These are phyloP conservation scores for Syncephalastrum contaminatum DNA, from an alignment of 371 early-diverging fungal genomes.

Conservation along the genomic window DNA sequence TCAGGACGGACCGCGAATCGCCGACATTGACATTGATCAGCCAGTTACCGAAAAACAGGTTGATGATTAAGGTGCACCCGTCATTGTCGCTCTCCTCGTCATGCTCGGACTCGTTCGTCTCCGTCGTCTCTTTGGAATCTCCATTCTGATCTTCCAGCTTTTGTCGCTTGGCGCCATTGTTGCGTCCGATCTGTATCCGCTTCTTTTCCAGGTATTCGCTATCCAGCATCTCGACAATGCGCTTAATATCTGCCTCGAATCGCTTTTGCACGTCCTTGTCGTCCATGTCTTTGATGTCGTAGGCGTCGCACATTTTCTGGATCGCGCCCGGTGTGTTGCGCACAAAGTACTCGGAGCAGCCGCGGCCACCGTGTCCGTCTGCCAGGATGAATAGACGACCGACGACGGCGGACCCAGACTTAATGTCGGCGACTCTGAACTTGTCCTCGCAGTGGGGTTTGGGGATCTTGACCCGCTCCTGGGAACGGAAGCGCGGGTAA, in stretches of 20 bases:
- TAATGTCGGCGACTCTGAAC: constrained; percentile 56
- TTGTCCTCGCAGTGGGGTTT: constrained; percentile 65
- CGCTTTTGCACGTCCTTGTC: constrained; percentile 35
- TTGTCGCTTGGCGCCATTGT: background rate
- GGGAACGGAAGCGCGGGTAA: constrained; percentile 61
- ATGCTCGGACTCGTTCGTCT: background rate
- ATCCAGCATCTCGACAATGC: constrained; percentile 52
- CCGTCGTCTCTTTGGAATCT: constrained; percentile 1
- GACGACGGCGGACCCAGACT: constrained; percentile 16
- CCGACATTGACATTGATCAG: constrained; percentile 81
- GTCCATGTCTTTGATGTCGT: constrained; percentile 36
- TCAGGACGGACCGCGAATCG: constrained; percentile 74
- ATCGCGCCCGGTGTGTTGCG: constrained; percentile 52
- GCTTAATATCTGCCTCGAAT: constrained; percentile 50
- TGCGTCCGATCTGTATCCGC: constrained; percentile 34
- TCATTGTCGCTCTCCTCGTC: constrained; percentile 62
- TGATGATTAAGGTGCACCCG: constrained; percentile 78
- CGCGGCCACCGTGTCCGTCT: constrained; percentile 68
- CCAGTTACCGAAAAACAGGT: constrained; percentile 73
- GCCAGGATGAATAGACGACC: constrained; percentile 61
- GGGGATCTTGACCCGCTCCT: constrained; percentile 54
- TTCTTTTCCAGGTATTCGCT: constrained; percentile 57
- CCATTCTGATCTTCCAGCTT: background rate
- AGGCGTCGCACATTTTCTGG: constrained; percentile 48
- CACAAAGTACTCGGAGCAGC: constrained; percentile 63